phyloP scores from a whole-genome alignment of 2,329 filamentous ascomycete species.

The Pezicula rhizophila region DNA sequence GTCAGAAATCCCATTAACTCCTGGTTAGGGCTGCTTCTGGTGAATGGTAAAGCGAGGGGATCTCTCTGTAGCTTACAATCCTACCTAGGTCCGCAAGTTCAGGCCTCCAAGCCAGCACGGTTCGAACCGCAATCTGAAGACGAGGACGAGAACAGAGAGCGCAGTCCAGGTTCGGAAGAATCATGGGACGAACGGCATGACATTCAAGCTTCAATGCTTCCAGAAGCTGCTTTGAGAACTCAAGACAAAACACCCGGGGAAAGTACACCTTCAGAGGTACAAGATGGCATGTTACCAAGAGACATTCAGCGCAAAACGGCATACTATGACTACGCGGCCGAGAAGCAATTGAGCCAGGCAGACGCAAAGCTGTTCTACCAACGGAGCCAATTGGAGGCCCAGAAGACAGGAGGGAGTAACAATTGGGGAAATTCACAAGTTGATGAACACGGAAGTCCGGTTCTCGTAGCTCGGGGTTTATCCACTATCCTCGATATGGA shows the following conservation, averaged over 20 bases:
- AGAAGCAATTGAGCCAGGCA: slow-evolving; percentile 89
- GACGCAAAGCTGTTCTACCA: slow-evolving; percentile 97
- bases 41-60: no score
- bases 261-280: slow-evolving; percentile 14
- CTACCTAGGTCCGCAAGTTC: slow-evolving; percentile 2
- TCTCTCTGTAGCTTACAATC: not conserved
- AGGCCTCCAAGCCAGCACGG: slow-evolving; percentile 2
- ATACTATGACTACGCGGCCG: slow-evolving; percentile 87
- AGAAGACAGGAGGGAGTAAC: slow-evolving; percentile 25
- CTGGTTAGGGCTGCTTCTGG: not conserved
- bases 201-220: slow-evolving; percentile 18
- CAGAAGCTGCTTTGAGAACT: slow-evolving; percentile 19
- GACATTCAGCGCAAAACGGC: slow-evolving; percentile 67
- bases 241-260: slow-evolving; percentile 17
- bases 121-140: slow-evolving; percentile 11
- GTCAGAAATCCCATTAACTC: no score
- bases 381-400: slow-evolving; percentile 61
- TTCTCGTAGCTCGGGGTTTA: slow-evolving; percentile 19
- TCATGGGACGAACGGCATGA: slow-evolving; percentile 14
- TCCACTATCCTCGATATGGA: slow-evolving; percentile 19
- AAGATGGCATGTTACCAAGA: slow-evolving; percentile 49
- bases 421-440: slow-evolving; percentile 24
- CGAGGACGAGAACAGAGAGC: slow-evolving; percentile 8
- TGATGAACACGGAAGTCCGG: slow-evolving; percentile 23
- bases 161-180: slow-evolving; percentile 10